Base-by-base conservation (phyloP, 1,139 yeast genomes). In the Zygoascus sp. region DNA sequence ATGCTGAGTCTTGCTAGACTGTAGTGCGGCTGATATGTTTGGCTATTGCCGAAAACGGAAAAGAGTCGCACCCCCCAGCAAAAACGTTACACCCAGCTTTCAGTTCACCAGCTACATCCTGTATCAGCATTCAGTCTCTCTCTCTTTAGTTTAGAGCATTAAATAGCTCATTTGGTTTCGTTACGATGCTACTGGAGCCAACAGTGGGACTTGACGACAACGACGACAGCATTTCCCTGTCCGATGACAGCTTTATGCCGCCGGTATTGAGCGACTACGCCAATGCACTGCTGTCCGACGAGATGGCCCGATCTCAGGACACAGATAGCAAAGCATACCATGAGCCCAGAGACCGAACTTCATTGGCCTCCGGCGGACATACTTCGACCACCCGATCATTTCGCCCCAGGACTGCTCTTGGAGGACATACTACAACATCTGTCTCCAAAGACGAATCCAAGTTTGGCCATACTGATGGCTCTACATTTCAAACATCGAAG, bases 251-350 rank as follows among this genome's bases (percentile, higher is more conserved):
- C 20, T 74, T 76, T 51, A 69, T 76, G 49, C 86, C 87, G 0
- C 88, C 88, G 1, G 49, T 44, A 17, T 68, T 82, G 53, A 80
- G 86, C 58, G 75, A 82, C 10, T 81, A 80, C 53, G 76, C 75
- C 0, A 60, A 70, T 50, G 72, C 72, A 15, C 52, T 74, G 4
- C 55, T 74, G 30, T 66, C 68, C 17, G 68, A 65, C 60, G 34
- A 32, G 20, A 30, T 30, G 3, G 23, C 11, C 13, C 19, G 13
- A n/a, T 17, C 8, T 20, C 25, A n/a, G 15, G 11, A 11, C 13
- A 9, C 11, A 17, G 15, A 35, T n/a, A n/a, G 16, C 7, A 20
- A 20, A 21, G 5, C 27, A 3, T 6, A 20, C 15, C 11, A 9
- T n/a, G 17, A 30, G 15, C n/a, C 8, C 15, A 30, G 13, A 30